A percentile compares a stretch with the other conserved stretches of the same genome.
phyloP scores from a whole-genome alignment of 1,139 yeast genomes.

The Kurtzmaniella natalensis region DNA sequence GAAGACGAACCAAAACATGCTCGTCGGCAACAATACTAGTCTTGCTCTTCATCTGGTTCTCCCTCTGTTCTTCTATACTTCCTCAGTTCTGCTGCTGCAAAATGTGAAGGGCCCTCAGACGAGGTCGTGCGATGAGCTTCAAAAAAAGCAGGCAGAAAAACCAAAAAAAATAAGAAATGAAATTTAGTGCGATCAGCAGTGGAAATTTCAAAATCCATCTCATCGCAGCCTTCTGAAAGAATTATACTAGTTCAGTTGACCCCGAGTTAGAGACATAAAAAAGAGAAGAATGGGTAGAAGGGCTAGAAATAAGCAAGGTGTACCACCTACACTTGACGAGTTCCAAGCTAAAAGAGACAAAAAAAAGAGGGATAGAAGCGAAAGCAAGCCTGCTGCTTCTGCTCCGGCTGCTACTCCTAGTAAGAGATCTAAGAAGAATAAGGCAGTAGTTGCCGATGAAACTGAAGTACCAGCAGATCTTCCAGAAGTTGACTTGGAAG shows the following conservation, averaged over 20 bases:
- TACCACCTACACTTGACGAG: slow-evolving; percentile 83
- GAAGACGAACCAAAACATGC: slow-evolving; percentile 67
- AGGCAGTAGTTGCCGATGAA: slow-evolving; percentile 24
- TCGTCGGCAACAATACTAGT: slow-evolving; percentile 40
- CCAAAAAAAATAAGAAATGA: too few relatives aligned
- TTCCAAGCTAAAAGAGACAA: slow-evolving; percentile 58
- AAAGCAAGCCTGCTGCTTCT: slow-evolving; percentile 11
- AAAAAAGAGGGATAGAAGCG: slow-evolving; percentile 29
- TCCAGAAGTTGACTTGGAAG: slow-evolving; percentile 64
- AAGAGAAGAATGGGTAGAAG: slow-evolving; percentile 72
- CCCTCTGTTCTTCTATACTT: background rate
- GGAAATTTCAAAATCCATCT: slow-evolving; percentile 8
- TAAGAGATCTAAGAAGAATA: slow-evolving; percentile 14
- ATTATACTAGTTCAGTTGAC: background rate
- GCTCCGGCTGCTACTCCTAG: slow-evolving; percentile 18
- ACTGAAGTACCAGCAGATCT: slow-evolving; percentile 43
- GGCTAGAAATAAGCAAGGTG: slow-evolving; percentile 85
- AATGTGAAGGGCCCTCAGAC: background rate
- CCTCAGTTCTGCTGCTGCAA: background rate
- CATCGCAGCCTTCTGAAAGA: slow-evolving; percentile 8
- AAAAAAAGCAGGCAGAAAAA: slow-evolving; percentile 3
- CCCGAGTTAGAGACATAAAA: too few relatives aligned
- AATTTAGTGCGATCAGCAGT: too few relatives aligned
- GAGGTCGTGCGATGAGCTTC: slow-evolving; percentile 5
- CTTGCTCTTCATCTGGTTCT: slow-evolving; percentile 12